Base-by-base conservation (phyloP, 768 basidiomycete species). In the Pluteus cervinus region DNA sequence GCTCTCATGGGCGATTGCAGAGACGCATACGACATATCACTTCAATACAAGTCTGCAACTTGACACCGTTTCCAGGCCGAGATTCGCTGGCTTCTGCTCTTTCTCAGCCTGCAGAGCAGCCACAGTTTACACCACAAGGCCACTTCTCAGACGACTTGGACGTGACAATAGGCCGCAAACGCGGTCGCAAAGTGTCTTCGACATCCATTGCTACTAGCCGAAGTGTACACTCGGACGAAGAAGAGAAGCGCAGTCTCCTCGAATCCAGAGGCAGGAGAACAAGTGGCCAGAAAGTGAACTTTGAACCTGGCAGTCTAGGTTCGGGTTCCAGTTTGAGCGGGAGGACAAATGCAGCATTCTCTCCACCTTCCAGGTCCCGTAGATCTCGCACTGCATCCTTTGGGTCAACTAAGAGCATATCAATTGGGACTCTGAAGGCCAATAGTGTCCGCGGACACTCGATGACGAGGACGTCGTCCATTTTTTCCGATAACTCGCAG, bases 51-150 rank as follows among this genome's bases (percentile, higher is more conserved):
- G 68, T 90, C 47, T 75, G 79, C 44, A 90, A 90, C 54, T 63
- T 90, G 24, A 84, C 87, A n/a, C 85, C 84, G 2, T 89, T 86
- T 55, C 86, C 86, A 23, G 75, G 76, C 36, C 78, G 87, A 24
- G 86, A 90, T 56, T 71, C 79, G 5, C 69, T 86, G 44, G 78
- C 86, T 14, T 82, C 84, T 16, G 84, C 86, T 14, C 67, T 89
- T 36, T 65, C 70, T 12, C 77, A 82, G 50, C 82, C 85, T 8
- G 67, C 75, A 7, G 73, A 76, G 50, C 71, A 73, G 39, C 62
- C 77, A 3, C 79, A 82, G 44, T 76, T 79, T 46, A 73, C 68
- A 2, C 52, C 69, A 6, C 60, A 71, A 49, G 76, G 79, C 20
- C 68, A 74, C 46, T 45, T 80, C 24, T 71, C 80, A 3, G 85